Base-by-base conservation (phyloP, 305 asterid species). In the Rubia occidens region DNA sequence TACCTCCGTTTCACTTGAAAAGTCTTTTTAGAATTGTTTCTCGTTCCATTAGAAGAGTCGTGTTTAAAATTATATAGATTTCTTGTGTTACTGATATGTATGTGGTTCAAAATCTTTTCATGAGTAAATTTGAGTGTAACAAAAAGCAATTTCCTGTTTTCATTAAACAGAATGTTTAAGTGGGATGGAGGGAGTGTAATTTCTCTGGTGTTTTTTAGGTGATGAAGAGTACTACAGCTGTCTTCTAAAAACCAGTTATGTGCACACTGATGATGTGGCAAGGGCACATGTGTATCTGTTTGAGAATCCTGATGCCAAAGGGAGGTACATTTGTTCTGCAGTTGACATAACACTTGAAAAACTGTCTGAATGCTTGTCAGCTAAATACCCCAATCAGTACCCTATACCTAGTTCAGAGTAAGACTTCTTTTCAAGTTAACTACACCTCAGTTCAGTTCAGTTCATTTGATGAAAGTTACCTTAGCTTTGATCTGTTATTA, bases 221-320 rank as follows among this genome's bases (percentile, higher is more conserved):
- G 64, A 80, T 40, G 62, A 72, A 71, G 74, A 68, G 15, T 2
- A 29, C 14, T 84, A 78, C 62, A 73, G 49, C 61, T 32, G 14
- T n/a, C 68, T 71, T 1, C 17, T 6, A 2, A 43, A 3, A 7
- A 60, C 71, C 9, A 39, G 74, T 56, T 67, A 79, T 11, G 91
- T 84, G 60, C 95, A 88, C 70, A 67, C 71, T 0, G 91, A 85
- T 10, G 95, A 87, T 35, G 81, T 82, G 21, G 86, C 85, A 0
- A 76, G 73, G 11, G 89, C 89, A 6, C 90, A 87, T 18, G 78
- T 87, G 18, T 77, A 65, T 54, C 86, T 87, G 1, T 79, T 85
- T 7, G 88, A 87, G 76, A 4, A 76, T 43, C 83, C 82, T 11
- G 14, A 76, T 32, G 88, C 87, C 53, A 83, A 77, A 60, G 77